These are phyloP conservation scores for Ophiostoma ips DNA, from an alignment of 2,329 filamentous ascomycete genomes.

Conservation along the genomic window DNA sequence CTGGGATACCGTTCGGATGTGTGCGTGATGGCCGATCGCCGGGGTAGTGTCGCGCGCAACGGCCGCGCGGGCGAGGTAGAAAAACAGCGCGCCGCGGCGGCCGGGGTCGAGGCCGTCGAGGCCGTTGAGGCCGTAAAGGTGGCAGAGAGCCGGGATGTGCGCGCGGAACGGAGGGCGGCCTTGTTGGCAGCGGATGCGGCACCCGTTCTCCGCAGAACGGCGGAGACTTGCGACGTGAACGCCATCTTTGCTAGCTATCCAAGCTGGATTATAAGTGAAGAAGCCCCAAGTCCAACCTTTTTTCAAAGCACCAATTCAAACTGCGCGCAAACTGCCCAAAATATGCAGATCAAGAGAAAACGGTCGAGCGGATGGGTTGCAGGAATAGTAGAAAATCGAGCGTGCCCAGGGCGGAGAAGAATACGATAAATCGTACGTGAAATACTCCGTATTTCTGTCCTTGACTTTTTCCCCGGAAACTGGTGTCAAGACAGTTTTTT, in stretches of 20 bases:
- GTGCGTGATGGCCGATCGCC: slow-evolving; percentile 38
- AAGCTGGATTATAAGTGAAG: background rate
- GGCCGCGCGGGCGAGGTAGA: slow-evolving; percentile 6
- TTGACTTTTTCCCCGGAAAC: background rate
- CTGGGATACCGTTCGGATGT: slow-evolving; percentile 79
- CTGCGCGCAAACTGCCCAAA: too few species aligned
- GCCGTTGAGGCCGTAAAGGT: background rate
- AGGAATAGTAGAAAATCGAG: too few species aligned
- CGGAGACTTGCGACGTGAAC: slow-evolving; percentile 6
- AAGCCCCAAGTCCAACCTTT: too few species aligned
- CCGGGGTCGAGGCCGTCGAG: background rate
- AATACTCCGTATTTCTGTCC: too few species aligned
- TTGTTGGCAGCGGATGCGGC: background rate
- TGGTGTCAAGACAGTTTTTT: background rate
- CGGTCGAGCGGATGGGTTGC: too few species aligned
- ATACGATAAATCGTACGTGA: too few species aligned
- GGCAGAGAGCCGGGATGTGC: background rate
- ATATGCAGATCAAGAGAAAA: too few species aligned
- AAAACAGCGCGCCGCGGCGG: slow-evolving; percentile 1
- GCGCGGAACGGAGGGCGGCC: slow-evolving; percentile 1
- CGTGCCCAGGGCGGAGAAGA: too few species aligned
- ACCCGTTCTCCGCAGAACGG: slow-evolving; percentile 6
- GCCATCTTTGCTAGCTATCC: slow-evolving; percentile 1
- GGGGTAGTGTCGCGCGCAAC: background rate
- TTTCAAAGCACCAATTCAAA: too few species aligned